Evolutionary conservation across 176 grass and related monocot species (phyloP).

Genomic region (Aechmea fasciata): DNA sequence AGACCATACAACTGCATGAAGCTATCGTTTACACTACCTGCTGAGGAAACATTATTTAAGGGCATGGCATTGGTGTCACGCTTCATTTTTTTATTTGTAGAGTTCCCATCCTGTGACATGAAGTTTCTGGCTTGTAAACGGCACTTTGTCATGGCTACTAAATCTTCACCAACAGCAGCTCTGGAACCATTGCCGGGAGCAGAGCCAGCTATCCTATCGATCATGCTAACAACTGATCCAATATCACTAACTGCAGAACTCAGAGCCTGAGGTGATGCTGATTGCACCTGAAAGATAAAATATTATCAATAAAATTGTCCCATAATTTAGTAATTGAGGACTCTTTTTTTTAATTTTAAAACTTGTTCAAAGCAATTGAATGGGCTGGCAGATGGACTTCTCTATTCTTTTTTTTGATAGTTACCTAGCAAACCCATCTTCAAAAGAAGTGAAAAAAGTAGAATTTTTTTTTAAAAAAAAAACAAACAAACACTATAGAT

Average conservation of each 20-base stretch:
- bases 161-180: conserved; percentile 86
- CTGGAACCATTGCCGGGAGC: conserved; percentile 94
- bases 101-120: conserved; percentile 70
- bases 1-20: conserved; percentile 46
- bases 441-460: no score
- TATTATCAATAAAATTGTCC: not conserved
- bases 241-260: conserved; percentile 70
- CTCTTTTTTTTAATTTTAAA: not conserved
- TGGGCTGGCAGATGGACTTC: no score
- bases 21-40: conserved; percentile 72
- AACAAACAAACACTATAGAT: no score
- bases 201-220: conserved; percentile 86
- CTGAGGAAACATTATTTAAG: conserved; percentile 56
- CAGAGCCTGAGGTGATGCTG: conserved; percentile 27
- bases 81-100: conserved; percentile 94
- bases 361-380: not conserved
- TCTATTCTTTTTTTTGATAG: no score
- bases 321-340: not conserved
- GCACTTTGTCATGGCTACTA: conserved; percentile 98
- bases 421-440: no score
- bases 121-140: conserved; percentile 93
- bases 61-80: conserved; percentile 97
- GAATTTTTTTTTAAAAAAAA: no score
- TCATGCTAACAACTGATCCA: conserved; percentile 78
- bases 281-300: conserved; percentile 40